These are phyloP conservation scores for Echinosophora koreensis DNA, from an alignment of 306 rosid genomes.

Conservation along the genomic window DNA sequence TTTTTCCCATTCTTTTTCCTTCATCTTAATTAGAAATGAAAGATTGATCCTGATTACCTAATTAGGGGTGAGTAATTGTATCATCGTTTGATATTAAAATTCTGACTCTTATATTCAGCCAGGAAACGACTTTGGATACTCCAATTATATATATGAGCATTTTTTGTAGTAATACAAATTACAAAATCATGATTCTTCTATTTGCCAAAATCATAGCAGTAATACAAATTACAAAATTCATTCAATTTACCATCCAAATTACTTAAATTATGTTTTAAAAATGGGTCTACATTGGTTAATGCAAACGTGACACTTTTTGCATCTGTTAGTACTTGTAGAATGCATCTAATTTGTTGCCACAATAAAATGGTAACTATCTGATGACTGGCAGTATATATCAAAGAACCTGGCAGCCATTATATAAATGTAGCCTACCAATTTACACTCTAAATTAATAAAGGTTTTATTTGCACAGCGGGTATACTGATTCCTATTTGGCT, in stretches of 20 bases:
- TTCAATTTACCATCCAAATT: neutral
- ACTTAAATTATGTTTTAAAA: neutral
- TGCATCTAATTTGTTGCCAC: neutral
- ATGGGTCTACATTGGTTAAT: slow-evolving; percentile 1
- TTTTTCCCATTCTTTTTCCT: neutral
- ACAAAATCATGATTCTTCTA: neutral
- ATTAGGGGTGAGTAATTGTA: neutral
- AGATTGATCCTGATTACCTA: neutral
- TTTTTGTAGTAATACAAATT: neutral
- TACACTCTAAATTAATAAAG: neutral
- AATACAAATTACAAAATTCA: too few relatives aligned
- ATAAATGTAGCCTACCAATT: neutral
- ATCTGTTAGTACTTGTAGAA: neutral
- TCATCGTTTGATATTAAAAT: neutral
- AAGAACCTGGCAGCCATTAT: neutral
- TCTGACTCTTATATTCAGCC: neutral
- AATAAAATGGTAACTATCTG: neutral
- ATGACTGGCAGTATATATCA: neutral
- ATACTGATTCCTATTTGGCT: too few relatives aligned
- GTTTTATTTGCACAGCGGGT: too few relatives aligned
- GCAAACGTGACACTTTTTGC: neutral
- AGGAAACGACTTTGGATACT: neutral
- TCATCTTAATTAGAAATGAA: neutral
- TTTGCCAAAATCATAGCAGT: neutral
- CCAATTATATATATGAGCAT: neutral